Percentiles rank a stretch among this genome's conserved stretches.
These are phyloP conservation scores for Fonsecaea nubica DNA, from an alignment of 2,329 filamentous ascomycete genomes.

Conservation along the genomic window DNA sequence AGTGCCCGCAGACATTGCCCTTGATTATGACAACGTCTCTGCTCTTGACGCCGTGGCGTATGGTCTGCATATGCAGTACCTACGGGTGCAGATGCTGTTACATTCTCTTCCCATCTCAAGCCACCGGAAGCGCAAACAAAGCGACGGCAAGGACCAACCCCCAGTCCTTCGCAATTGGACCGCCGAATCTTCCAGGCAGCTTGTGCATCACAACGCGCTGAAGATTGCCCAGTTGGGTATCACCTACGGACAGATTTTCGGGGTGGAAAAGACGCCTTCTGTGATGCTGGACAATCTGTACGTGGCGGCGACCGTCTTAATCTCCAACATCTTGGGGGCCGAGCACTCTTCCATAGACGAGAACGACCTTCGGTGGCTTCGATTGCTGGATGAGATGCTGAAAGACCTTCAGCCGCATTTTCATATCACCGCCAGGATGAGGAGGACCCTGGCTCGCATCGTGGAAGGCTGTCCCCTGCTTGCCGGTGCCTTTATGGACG, in stretches of 20 bases:
- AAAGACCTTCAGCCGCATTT: slow-evolving; percentile 6
- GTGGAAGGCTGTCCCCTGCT: slow-evolving; percentile 10
- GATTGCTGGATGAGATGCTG: slow-evolving; percentile 9
- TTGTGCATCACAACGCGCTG: slow-evolving; percentile 15
- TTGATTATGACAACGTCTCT: slow-evolving; percentile 5
- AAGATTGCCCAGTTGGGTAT: slow-evolving; percentile 7
- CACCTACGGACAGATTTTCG: slow-evolving; percentile 14
- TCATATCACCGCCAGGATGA: slow-evolving; percentile 3
- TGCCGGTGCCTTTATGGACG: slow-evolving; percentile 5
- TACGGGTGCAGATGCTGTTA: slow-evolving; percentile 5
- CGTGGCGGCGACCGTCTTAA: slow-evolving; percentile 9
- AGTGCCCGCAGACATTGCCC: slow-evolving; percentile 7
- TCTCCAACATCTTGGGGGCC: not conserved
- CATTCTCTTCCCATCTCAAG: slow-evolving; percentile 4
- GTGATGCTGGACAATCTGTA: slow-evolving; percentile 19
- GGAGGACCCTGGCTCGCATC: slow-evolving; percentile 9
- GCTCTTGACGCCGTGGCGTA: slow-evolving; percentile 8
- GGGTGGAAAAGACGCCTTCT: slow-evolving; percentile 11
- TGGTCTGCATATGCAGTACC: slow-evolving; percentile 19
- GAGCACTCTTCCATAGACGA: slow-evolving; percentile 1
- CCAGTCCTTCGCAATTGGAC: slow-evolving; percentile 4
- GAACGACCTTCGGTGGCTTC: slow-evolving; percentile 9
- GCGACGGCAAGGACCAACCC: not conserved
- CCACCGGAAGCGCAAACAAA: slow-evolving; percentile 12
- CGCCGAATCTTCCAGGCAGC: not conserved